A percentile compares a stretch with the other conserved stretches of the same genome.
Conservation (phyloP, 768 basidiomycete genomes). For the Saitozyma sp. region DNA sequence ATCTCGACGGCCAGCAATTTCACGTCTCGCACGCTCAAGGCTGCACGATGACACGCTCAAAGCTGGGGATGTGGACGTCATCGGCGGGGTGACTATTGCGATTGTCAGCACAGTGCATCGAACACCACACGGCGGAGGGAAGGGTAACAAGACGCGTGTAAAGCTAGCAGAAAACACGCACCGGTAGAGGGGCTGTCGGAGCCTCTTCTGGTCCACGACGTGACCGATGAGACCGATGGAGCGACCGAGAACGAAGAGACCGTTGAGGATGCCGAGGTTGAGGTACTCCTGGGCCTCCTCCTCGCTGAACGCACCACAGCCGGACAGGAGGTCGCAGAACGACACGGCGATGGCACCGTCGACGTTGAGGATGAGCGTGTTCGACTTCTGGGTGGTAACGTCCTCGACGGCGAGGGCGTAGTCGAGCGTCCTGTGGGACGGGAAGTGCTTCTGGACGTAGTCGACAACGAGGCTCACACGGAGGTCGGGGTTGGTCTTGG, state of each 20-base stretch:
- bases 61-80: conserved; percentile 32
- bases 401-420: conserved; percentile 96
- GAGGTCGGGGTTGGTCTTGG: conserved; percentile 54
- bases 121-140: neutral
- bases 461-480: conserved; percentile 67
- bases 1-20: neutral
- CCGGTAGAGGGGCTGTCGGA: conserved; percentile 88
- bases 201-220: conserved; percentile 93
- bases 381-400: conserved; percentile 96
- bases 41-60: neutral
- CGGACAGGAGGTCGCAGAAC: conserved; percentile 90
- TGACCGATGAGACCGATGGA: conserved; percentile 98
- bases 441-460: conserved; percentile 94
- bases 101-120: conserved; percentile 2
- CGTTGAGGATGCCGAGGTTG: conserved; percentile 73
- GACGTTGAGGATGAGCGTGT: conserved; percentile 95
- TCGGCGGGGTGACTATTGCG: conserved; percentile 29
- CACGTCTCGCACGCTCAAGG: neutral
- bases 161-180: conserved; percentile 59
- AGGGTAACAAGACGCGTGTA: neutral
- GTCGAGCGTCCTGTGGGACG: conserved; percentile 85
- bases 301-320: conserved; percentile 87
- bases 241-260: conserved; percentile 94
- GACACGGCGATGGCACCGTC: conserved; percentile 88
- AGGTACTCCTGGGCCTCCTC: conserved; percentile 98